These are phyloP conservation scores for Daldinia sp. DNA, from an alignment of 2,329 filamentous ascomycete species.

Conservation along the genomic window DNA sequence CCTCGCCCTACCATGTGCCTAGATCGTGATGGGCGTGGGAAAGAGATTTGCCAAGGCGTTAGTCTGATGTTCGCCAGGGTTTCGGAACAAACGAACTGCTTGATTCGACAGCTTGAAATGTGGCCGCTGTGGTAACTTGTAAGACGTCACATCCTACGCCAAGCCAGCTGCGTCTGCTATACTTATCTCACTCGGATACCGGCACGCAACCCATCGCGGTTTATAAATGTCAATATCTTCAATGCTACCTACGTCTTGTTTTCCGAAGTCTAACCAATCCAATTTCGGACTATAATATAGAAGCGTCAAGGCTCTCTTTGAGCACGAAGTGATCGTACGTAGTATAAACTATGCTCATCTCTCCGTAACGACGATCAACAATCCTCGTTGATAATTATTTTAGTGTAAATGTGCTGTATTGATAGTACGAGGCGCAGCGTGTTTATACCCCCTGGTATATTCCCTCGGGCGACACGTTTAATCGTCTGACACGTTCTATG, in stretches of 20 bases:
- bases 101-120: constrained; percentile 21
- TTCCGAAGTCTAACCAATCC: background rate
- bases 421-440: background rate
- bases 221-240: background rate
- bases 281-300: background rate
- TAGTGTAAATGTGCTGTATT: background rate
- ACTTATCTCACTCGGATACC: constrained; percentile 17
- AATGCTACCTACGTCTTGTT: background rate
- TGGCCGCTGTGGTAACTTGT: background rate
- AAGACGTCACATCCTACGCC: constrained; percentile 20
- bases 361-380: background rate
- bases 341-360: background rate
- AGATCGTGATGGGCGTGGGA: constrained; percentile 5
- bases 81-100: constrained; percentile 3
- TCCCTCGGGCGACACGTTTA: background rate
- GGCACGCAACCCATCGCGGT: constrained; percentile 17
- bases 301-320: background rate
- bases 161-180: constrained; percentile 19
- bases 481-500: background rate
- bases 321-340: background rate
- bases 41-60: constrained; percentile 30
- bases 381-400: background rate
- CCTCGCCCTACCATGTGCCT: background rate
- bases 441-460: background rate
- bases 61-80: background rate